Percentiles rank a stretch among this genome's conserved stretches.
Conservation (phyloP, 495 filamentous ascomycete species). For the Sporormia fimetaria region DNA sequence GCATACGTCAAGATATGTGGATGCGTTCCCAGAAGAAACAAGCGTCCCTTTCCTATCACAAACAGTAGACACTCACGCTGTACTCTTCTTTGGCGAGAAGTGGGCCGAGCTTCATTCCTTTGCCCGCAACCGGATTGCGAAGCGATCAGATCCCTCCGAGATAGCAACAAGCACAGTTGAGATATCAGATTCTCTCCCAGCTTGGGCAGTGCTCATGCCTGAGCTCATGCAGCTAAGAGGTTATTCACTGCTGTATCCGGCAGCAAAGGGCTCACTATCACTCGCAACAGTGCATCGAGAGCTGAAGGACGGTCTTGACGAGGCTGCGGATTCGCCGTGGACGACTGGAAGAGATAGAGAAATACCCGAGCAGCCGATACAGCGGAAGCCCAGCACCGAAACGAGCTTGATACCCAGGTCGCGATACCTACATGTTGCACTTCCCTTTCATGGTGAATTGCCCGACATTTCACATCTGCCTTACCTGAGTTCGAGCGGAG, state of each 20-base stretch:
- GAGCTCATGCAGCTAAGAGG: slow-evolving; percentile 59
- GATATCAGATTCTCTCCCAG: slow-evolving; percentile 43
- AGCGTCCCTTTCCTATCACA: slow-evolving; percentile 64
- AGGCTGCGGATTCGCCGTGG: slow-evolving; percentile 35
- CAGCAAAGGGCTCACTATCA: slow-evolving; percentile 36
- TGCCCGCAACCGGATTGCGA: slow-evolving; percentile 45
- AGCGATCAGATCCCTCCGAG: slow-evolving; percentile 19
- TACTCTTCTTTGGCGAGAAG: slow-evolving; percentile 68
- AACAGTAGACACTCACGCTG: slow-evolving; percentile 65
- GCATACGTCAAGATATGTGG: slow-evolving; percentile 14
- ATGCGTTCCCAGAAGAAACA: slow-evolving; percentile 24
- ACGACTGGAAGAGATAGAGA: no score
- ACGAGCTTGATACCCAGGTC: slow-evolving; percentile 8
- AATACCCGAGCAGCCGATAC: slow-evolving; percentile 15
- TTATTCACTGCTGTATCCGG: slow-evolving; percentile 66
- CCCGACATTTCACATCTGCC: slow-evolving; percentile 30
- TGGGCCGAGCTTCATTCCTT: slow-evolving; percentile 75
- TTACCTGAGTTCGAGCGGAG: slow-evolving; percentile 24
- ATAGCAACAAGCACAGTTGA: slow-evolving; percentile 20
- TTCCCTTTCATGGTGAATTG: slow-evolving; percentile 32
- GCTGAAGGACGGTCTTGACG: slow-evolving; percentile 57
- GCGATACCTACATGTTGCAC: slow-evolving; percentile 26
- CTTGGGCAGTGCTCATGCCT: slow-evolving; percentile 67
- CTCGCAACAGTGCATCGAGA: slow-evolving; percentile 65
- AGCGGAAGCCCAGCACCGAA: slow-evolving; percentile 17